A percentile compares a stretch with the other conserved stretches of the same genome.
phyloP scores from a whole-genome alignment of 768 basidiomycete species.

The Calvatia gigantea region DNA sequence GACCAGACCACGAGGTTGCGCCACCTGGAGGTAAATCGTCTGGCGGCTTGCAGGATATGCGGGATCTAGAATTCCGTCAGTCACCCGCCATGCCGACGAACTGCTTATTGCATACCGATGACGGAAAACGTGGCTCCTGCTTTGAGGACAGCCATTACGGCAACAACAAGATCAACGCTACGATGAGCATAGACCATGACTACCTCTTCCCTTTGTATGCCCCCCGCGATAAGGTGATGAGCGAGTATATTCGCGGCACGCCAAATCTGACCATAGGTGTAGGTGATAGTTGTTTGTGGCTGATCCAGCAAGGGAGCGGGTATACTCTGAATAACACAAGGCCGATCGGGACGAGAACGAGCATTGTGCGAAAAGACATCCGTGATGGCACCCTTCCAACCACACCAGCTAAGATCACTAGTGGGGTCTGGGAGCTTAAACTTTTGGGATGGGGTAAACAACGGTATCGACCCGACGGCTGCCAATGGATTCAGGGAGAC shows the following conservation, averaged over 20 bases:
- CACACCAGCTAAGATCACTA: constrained; percentile 93
- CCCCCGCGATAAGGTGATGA: constrained; percentile 82
- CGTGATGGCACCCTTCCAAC: constrained; percentile 95
- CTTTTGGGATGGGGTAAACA: constrained; percentile 72
- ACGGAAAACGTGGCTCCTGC: constrained; percentile 97
- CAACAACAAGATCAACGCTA: constrained; percentile 93
- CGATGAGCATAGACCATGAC: constrained; percentile 98
- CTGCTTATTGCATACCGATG: constrained; percentile 60
- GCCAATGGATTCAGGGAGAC: constrained; percentile 65
- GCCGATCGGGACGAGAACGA: constrained; percentile 66
- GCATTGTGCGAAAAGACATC: constrained; percentile 93
- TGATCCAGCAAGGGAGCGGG: constrained; percentile 36
- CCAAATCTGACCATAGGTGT: constrained; percentile 79
- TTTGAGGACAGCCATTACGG: constrained; percentile 95
- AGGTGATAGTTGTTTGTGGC: constrained; percentile 53
- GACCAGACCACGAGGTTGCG: constrained; percentile 86
- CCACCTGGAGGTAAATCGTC: constrained; percentile 89
- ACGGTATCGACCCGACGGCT: constrained; percentile 73
- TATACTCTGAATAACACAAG: constrained; percentile 84
- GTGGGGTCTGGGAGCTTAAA: constrained; percentile 76
- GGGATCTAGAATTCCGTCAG: constrained; percentile 59
- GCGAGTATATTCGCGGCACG: constrained; percentile 86
- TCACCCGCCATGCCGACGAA: neutral
- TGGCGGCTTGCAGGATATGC: constrained; percentile 94
- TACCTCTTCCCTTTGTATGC: constrained; percentile 89